A percentile compares a stretch with the other conserved stretches of the same genome.
These are phyloP conservation scores for Acacia acuminata DNA, from an alignment of 306 rosid genomes.

Conservation along the genomic window DNA sequence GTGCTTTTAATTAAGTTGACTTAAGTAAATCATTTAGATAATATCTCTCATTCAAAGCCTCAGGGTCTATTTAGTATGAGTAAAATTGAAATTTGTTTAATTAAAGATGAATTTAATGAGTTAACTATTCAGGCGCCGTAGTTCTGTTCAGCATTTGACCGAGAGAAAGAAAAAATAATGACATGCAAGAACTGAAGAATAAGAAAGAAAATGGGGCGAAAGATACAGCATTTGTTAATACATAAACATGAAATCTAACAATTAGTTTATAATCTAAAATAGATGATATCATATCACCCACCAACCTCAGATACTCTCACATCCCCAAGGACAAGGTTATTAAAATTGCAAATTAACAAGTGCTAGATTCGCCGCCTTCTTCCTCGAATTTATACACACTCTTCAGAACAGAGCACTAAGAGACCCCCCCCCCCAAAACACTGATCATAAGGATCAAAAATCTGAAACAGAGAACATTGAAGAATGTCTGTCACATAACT, in stretches of 20 bases:
- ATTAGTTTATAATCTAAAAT: slow-evolving; percentile 22
- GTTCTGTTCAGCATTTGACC: background rate
- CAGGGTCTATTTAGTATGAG: too few relatives aligned
- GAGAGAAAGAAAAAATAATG: background rate
- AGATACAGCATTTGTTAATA: slow-evolving; percentile 14
- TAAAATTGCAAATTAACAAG: background rate
- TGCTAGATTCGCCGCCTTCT: slow-evolving; percentile 18
- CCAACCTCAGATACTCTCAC: slow-evolving; percentile 16
- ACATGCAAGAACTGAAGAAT: background rate
- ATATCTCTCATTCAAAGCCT: too few relatives aligned
- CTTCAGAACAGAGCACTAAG: background rate
- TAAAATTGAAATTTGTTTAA: too few relatives aligned
- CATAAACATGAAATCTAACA: slow-evolving; percentile 21
- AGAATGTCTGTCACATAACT: slow-evolving; percentile 51
- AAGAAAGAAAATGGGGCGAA: background rate
- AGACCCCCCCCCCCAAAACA: background rate
- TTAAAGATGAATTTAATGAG: too few relatives aligned
- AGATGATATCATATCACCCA: slow-evolving; percentile 9
- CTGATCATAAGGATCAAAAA: background rate
- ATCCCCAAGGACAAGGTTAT: slow-evolving; percentile 21
- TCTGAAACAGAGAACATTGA: background rate
- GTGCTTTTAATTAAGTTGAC: background rate
- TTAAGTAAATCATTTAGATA: slow-evolving; percentile 35
- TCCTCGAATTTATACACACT: slow-evolving; percentile 40
- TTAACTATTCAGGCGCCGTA: background rate